Conservation (phyloP, 2,329 filamentous ascomycete genomes). For the Elsinoe perseae region DNA sequence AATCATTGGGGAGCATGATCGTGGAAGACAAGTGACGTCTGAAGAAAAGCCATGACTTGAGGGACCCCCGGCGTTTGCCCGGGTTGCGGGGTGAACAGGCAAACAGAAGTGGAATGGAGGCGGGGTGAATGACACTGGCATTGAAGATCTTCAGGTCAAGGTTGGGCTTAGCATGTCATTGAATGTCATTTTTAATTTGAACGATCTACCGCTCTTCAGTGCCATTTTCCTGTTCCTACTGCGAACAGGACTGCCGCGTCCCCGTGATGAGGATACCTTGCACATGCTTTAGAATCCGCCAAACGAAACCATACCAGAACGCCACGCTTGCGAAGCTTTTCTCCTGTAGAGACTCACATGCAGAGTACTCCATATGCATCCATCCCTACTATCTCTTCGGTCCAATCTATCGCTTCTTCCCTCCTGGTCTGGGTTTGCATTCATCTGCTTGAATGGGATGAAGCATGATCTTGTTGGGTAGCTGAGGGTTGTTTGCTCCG, state of each 20-base stretch:
- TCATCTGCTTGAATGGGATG: slow-evolving; percentile 43
- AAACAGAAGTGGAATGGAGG: slow-evolving; percentile 5
- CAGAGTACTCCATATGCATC: not conserved
- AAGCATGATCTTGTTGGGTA: slow-evolving; percentile 45
- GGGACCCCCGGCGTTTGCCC: slow-evolving; percentile 6
- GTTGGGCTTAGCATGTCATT: slow-evolving; percentile 1
- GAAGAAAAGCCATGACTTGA: slow-evolving; percentile 1
- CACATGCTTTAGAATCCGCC: not conserved
- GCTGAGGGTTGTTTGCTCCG: slow-evolving; percentile 62
- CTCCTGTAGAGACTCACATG: not conserved
- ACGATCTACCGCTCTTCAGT: slow-evolving; percentile 2
- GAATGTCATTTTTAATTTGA: slow-evolving; percentile 10
- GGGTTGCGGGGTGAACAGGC: slow-evolving; percentile 1
- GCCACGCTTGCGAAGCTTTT: slow-evolving; percentile 6
- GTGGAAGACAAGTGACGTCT: slow-evolving; percentile 8
- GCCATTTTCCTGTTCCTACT: not conserved
- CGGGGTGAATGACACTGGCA: not conserved
- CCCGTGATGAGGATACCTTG: not conserved
- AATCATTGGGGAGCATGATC: not conserved
- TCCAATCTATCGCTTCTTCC: slow-evolving; percentile 37
- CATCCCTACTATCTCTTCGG: not conserved
- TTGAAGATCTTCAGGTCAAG: not conserved
- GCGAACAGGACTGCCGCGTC: not conserved
- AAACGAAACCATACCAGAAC: slow-evolving; percentile 7
- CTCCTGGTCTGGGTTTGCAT: slow-evolving; percentile 43